Evolutionary conservation across 169 alveolate genomes (phyloP).

Genomic region (Cryptosporidium xiaoi): DNA sequence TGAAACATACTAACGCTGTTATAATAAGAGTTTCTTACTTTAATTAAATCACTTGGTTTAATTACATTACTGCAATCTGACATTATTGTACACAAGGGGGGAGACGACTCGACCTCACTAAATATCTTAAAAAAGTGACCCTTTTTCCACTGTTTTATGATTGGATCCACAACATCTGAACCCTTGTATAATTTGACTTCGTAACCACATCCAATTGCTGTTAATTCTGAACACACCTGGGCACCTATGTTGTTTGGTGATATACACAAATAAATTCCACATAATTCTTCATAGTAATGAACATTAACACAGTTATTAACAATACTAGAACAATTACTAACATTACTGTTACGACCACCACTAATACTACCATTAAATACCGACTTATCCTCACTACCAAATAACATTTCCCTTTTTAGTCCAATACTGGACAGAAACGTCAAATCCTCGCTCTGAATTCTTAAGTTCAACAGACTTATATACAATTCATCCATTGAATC

Average conservation of each 20-base stretch:
- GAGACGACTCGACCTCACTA: neutral
- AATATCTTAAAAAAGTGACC: slow-evolving; percentile 59
- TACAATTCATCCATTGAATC: slow-evolving; percentile 64
- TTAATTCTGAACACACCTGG: slow-evolving; percentile 47
- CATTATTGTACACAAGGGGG: slow-evolving; percentile 72
- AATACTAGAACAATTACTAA: too few species aligned
- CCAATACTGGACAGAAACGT: slow-evolving; percentile 3
- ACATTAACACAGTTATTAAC: neutral
- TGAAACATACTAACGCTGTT: neutral
- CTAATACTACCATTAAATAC: too few species aligned
- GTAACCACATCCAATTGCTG: slow-evolving; percentile 64
- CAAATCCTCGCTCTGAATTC: slow-evolving; percentile 38
- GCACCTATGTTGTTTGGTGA: slow-evolving; percentile 63
- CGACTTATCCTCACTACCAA: too few species aligned
- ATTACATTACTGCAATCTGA: slow-evolving; percentile 65
- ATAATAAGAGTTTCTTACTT: slow-evolving; percentile 36
- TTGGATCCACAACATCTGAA: slow-evolving; percentile 69
- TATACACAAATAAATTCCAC: slow-evolving; percentile 32
- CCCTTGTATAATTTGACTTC: slow-evolving; percentile 46
- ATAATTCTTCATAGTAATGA: slow-evolving; percentile 4
- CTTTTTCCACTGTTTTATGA: slow-evolving; percentile 68
- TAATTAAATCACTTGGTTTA: slow-evolving; percentile 32
- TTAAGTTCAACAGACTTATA: slow-evolving; percentile 18
- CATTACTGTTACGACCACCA: too few species aligned
- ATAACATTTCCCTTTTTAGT: neutral